A percentile compares a stretch with the other conserved stretches of the same genome.
These are phyloP conservation scores for Kalaharituber pfeilii DNA, from an alignment of 2,329 filamentous ascomycete species.

Conservation along the genomic window DNA sequence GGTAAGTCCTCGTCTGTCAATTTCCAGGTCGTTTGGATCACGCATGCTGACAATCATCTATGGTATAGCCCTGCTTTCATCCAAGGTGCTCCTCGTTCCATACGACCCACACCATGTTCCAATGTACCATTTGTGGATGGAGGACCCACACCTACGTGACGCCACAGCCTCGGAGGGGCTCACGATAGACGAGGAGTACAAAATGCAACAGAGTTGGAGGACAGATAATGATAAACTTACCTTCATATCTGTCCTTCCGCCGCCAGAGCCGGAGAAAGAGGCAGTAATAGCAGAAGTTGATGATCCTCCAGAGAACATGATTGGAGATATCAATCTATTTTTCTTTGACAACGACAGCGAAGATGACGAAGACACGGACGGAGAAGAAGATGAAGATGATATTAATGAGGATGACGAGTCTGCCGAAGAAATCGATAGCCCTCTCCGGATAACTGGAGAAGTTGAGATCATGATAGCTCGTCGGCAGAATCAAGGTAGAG, in stretches of 20 bases:
- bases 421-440: conserved; percentile 11
- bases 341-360: conserved; percentile 41
- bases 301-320: conserved; percentile 42
- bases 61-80: conserved; percentile 45
- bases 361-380: conserved; percentile 21
- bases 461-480: conserved; percentile 75
- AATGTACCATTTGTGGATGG: conserved; percentile 82
- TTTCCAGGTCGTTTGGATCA: not conserved
- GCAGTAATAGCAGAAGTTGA: conserved; percentile 28
- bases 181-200: conserved; percentile 63
- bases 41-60: not conserved
- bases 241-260: conserved; percentile 59
- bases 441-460: conserved; percentile 38
- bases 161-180: conserved; percentile 79
- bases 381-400: conserved; percentile 23
- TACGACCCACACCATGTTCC: conserved; percentile 68
- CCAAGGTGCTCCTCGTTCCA: conserved; percentile 57
- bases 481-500: conserved; percentile 38
- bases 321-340: conserved; percentile 71
- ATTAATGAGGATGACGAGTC: not conserved
- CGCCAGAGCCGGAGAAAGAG: conserved; percentile 7
- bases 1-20: not conserved
- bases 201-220: conserved; percentile 82
- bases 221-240: conserved; percentile 71
- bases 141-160: conserved; percentile 62